Conservation (phyloP, 352 stramenopile species). For the Phytophthora agathidicida region DNA sequence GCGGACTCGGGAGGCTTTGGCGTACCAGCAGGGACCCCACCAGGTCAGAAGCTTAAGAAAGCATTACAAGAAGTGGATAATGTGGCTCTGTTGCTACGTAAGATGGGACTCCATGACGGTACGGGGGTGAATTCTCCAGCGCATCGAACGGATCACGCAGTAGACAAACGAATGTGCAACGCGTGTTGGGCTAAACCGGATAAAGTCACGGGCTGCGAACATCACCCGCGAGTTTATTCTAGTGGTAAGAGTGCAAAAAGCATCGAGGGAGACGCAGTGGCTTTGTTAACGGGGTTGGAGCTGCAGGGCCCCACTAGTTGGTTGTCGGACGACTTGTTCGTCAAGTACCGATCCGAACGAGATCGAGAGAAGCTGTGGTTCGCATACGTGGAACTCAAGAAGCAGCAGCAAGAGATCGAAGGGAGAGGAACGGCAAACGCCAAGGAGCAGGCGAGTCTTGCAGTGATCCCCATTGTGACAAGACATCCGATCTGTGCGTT, state of each 20-base stretch:
- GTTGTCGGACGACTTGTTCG: conserved; percentile 78
- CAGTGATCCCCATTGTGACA: conserved; percentile 58
- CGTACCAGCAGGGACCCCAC: conserved; percentile 9
- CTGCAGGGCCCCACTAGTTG: conserved; percentile 82
- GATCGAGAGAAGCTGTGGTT: conserved; percentile 71
- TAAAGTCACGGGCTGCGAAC: conserved; percentile 69
- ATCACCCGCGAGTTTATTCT: conserved; percentile 51
- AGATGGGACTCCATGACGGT: conserved; percentile 65
- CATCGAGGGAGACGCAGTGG: conserved; percentile 26
- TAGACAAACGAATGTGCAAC: conserved; percentile 84
- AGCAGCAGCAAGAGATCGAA: conserved; percentile 37
- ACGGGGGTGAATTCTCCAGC: conserved; percentile 29
- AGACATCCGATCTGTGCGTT: conserved; percentile 71
- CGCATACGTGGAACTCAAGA: conserved; percentile 52
- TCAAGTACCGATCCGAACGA: conserved; percentile 80
- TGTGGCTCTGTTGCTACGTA: conserved; percentile 70
- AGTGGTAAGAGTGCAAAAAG: conserved; percentile 28
- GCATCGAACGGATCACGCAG: conserved; percentile 62
- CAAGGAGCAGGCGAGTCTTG: conserved; percentile 29
- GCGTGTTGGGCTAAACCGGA: conserved; percentile 72
- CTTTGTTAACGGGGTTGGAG: conserved; percentile 43
- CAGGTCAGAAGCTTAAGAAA: conserved; percentile 54
- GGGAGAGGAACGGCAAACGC: conserved; percentile 3
- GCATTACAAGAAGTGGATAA: conserved; percentile 74
- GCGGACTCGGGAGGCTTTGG: conserved; percentile 33